These are phyloP conservation scores for Limtongia smithiae DNA, from an alignment of 805 yeast species.

Conservation along the genomic window DNA sequence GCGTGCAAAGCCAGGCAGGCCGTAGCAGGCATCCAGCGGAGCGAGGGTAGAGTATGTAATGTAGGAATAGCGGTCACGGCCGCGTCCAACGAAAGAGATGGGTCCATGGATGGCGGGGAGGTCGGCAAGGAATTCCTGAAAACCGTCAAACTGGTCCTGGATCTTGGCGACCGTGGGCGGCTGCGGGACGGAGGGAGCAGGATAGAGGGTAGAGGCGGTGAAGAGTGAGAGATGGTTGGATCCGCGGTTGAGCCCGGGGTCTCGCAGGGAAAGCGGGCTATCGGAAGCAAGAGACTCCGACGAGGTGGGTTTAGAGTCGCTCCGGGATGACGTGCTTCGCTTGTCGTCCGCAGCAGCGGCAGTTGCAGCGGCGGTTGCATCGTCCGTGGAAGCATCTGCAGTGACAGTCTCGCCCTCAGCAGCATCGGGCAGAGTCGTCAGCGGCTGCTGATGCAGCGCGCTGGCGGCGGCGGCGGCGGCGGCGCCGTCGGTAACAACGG, in stretches of 20 bases:
- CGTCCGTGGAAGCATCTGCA: no score
- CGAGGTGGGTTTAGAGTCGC: no score
- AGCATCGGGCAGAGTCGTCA: no score
- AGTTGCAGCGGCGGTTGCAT: no score
- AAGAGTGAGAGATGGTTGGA: not conserved
- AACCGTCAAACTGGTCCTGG: conserved; percentile 25
- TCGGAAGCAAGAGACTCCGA: no score
- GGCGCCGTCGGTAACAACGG: no score
- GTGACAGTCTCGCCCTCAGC: no score
- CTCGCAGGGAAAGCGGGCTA: no score
- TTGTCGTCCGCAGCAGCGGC: no score
- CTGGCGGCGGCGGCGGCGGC: no score
- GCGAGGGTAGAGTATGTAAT: conserved; percentile 15
- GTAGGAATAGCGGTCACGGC: conserved; percentile 21
- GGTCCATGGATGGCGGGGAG: conserved; percentile 22
- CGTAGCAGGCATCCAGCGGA: conserved; percentile 22
- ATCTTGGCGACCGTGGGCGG: not conserved
- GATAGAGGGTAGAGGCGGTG: not conserved
- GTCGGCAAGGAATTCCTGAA: conserved; percentile 23
- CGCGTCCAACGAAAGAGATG: conserved; percentile 20
- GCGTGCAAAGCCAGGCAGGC: conserved; percentile 27
- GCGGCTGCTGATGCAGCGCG: no score
- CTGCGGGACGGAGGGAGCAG: not conserved
- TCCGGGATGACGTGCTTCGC: no score
- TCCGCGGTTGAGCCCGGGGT: not conserved